Base-by-base conservation (phyloP, 352 stramenopile genomes). In the Pythium aristosporum region DNA sequence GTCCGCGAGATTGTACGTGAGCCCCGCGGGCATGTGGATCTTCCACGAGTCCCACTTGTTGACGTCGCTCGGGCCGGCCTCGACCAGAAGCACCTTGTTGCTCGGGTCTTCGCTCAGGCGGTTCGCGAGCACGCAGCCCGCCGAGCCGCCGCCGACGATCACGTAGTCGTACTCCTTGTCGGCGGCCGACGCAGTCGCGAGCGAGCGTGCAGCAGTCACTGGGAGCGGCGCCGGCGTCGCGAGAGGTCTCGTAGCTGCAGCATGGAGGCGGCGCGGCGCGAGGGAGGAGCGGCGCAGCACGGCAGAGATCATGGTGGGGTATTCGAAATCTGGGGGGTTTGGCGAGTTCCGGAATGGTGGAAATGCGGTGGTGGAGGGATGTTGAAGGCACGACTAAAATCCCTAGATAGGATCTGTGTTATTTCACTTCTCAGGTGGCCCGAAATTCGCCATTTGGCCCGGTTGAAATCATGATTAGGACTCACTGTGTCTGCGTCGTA, bases 111-210 rank as follows among this genome's bases (percentile, higher is more conserved):
- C 88, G 16, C 72, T 96, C 39, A 98, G 74, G 21, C 86, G 80
- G 68, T 94, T 97, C 44, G 94, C 94, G 30, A 98, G 74, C 51
- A 98, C 86, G 61, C 89, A 97, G 37, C 94, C 92, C 16, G 91
- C 92, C 0, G 89, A 95, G 30, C 94, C 94, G 20, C 74, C 91
- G 58, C 94, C 94, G 20, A 98, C 88, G 56, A 98, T 89, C 44
- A 98, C 90, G 72, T 97, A 98, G 76, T 98, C 92, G 73, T 85
- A 93, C 60, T 88, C 79, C 34, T 63, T 65, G 34, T 53, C 51
- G 21, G 37, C 53, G 15, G 53, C 23, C 28, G 52, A 47, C n/a
- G 44, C 28, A 23, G 59, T 63, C 20, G 57, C 57, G 23, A 69
- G 62, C 44, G 54, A 41, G 34, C 48, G 48, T 0, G n/a, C 11